Conservation (phyloP, 2,329 filamentous ascomycete genomes). For the Paramyrothecium roridum region DNA sequence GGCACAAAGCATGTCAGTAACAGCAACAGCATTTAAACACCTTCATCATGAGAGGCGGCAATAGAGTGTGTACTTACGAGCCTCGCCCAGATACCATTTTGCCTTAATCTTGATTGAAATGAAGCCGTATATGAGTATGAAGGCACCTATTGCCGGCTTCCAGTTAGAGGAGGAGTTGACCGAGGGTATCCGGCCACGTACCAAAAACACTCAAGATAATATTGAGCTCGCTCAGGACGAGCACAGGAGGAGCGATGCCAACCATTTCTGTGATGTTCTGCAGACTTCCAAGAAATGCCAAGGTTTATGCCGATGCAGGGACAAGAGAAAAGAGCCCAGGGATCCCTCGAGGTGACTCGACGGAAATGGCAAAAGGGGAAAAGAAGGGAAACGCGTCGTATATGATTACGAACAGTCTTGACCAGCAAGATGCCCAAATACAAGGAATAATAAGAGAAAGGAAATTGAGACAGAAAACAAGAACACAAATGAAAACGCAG, state of each 20-base stretch:
- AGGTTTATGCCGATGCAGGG: not conserved
- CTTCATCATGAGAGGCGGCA: not conserved
- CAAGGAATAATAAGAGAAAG: not conserved
- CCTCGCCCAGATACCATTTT: slow-evolving; percentile 52
- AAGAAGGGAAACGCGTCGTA: not conserved
- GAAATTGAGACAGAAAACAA: not conserved
- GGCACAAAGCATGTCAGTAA: too few relatives aligned
- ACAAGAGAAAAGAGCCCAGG: too few relatives aligned
- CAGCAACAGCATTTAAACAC: not conserved
- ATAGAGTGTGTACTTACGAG: slow-evolving; percentile 31
- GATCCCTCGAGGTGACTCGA: not conserved
- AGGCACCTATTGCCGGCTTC: slow-evolving; percentile 31
- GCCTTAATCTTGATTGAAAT: slow-evolving; percentile 51
- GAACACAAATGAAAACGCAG: not conserved
- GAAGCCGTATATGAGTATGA: slow-evolving; percentile 45
- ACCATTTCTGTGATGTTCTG: not conserved
- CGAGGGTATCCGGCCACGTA: slow-evolving; percentile 16
- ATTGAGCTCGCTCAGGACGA: slow-evolving; percentile 50
- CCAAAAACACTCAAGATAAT: slow-evolving; percentile 44
- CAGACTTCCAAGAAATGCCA: not conserved
- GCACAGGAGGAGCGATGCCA: slow-evolving; percentile 7
- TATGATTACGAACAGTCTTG: not conserved
- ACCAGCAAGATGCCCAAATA: not conserved
- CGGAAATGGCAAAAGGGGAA: not conserved
- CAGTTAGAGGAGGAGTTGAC: not conserved